Evolutionary conservation across 1,139 yeast species (phyloP).

Genomic region (Scheffersomyces lignicola): DNA sequence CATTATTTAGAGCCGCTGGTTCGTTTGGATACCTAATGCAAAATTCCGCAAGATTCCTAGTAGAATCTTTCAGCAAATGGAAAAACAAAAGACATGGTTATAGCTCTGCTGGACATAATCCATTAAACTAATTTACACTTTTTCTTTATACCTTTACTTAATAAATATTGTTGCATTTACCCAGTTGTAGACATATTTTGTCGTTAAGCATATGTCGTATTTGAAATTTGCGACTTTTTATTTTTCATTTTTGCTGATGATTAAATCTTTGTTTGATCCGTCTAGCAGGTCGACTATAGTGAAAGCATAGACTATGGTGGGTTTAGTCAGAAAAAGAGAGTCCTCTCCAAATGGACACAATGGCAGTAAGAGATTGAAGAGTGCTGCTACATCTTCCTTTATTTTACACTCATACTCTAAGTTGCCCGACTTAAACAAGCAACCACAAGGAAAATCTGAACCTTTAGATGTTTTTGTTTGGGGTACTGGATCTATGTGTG

Average conservation of each 20-base stretch:
- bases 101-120: constrained; percentile 33
- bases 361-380: constrained; percentile 29
- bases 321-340: constrained; percentile 40
- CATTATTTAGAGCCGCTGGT: constrained; percentile 78
- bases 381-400: constrained; percentile 41
- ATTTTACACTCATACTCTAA: constrained; percentile 50
- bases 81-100: constrained; percentile 39
- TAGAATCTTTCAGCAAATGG: constrained; percentile 46
- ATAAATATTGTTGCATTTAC: too few relatives aligned
- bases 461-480: constrained; percentile 81
- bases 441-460: constrained; percentile 40
- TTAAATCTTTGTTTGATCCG: too few relatives aligned
- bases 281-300: too few relatives aligned
- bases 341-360: constrained; percentile 14
- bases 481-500: constrained; percentile 98
- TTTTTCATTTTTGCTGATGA: too few relatives aligned
- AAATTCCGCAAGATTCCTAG: constrained; percentile 38
- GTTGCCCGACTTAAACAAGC: constrained; percentile 45
- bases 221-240: too few relatives aligned
- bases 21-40: constrained; percentile 64
- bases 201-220: too few relatives aligned
- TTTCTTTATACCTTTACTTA: too few relatives aligned
- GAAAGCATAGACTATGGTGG: constrained; percentile 45
- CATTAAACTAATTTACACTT: constrained; percentile 30
- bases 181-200: too few relatives aligned